Evolutionary conservation across 306 rosid species (phyloP).

Genomic region (Acmispon strigosus): DNA sequence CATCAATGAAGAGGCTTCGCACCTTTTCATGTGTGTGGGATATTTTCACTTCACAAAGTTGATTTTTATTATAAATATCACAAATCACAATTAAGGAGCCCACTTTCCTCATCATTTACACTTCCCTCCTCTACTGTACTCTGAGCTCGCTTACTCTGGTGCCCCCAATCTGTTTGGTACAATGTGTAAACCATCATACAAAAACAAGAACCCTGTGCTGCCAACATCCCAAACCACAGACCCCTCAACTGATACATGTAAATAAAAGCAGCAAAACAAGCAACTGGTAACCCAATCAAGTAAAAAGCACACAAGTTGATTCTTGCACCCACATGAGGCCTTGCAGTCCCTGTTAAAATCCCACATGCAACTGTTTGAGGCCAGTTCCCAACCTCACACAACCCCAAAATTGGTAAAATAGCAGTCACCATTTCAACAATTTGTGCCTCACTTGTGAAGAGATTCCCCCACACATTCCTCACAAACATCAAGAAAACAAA

Average conservation of each 20-base stretch:
- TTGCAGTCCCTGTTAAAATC: constrained; percentile 62
- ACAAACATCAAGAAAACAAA: constrained; percentile 31
- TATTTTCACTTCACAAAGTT: neutral
- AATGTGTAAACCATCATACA: constrained; percentile 56
- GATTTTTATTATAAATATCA: neutral
- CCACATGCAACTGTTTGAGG: constrained; percentile 81
- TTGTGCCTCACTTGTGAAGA: constrained; percentile 59
- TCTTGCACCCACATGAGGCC: constrained; percentile 65
- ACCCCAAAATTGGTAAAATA: constrained; percentile 57
- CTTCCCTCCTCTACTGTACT: neutral
- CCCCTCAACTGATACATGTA: constrained; percentile 48
- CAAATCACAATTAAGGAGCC: constrained; percentile 32
- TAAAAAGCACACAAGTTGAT: constrained; percentile 75
- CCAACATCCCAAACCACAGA: constrained; percentile 66
- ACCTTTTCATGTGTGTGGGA: neutral
- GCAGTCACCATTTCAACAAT: constrained; percentile 52
- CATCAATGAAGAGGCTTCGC: neutral
- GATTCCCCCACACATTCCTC: constrained; percentile 53
- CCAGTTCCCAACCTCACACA: constrained; percentile 71
- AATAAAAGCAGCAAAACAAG: constrained; percentile 40
- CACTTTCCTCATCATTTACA: constrained; percentile 44
- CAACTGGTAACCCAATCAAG: constrained; percentile 61
- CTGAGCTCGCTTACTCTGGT: constrained; percentile 46
- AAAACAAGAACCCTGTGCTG: constrained; percentile 63
- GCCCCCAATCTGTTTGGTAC: constrained; percentile 64